phyloP scores from a whole-genome alignment of 306 rosid species.

The Gillenia trifoliata region DNA sequence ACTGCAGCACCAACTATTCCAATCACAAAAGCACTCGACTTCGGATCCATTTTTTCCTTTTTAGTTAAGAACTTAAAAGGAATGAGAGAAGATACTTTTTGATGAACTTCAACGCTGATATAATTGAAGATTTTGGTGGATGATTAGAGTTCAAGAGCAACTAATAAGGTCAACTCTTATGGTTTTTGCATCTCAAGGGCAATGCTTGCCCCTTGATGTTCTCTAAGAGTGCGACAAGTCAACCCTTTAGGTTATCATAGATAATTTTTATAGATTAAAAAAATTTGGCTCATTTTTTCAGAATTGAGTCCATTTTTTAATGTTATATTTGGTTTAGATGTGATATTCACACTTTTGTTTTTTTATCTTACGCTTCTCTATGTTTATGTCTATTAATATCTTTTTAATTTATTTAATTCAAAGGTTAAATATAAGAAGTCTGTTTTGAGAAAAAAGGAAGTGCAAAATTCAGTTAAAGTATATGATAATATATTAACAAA shows the following conservation, averaged over 20 bases:
- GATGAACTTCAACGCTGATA: neutral
- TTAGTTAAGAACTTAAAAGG: no score
- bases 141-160: neutral
- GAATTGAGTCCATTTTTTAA: no score
- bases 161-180: constrained; percentile 9
- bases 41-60: constrained; percentile 46
- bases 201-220: neutral
- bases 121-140: neutral
- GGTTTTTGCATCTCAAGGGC: neutral
- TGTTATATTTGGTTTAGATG: no score
- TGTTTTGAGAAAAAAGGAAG: no score
- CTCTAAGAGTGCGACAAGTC: constrained; percentile 14
- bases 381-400: no score
- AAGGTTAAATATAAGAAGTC: no score
- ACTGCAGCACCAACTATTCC: constrained; percentile 68
- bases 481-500: no score
- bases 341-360: no score
- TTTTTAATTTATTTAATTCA: no score
- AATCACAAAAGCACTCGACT: constrained; percentile 43
- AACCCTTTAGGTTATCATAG: neutral
- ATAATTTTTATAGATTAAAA: neutral
- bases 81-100: neutral
- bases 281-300: neutral
- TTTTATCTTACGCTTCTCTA: no score
- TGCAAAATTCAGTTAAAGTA: no score